phyloP scores from a whole-genome alignment of 306 rosid species.

The Dicorynia guianensis region DNA sequence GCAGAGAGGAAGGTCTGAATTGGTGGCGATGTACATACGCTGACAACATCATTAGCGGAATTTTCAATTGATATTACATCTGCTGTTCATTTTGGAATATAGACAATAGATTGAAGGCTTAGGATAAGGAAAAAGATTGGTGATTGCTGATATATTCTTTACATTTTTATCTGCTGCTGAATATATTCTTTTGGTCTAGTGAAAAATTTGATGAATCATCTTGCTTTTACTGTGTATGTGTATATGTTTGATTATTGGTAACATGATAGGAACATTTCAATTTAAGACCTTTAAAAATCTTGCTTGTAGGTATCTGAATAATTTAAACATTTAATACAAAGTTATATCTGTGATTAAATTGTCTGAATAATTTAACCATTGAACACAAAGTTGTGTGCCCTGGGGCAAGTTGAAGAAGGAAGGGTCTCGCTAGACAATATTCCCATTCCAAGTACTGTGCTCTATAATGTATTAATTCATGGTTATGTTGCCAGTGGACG shows the following conservation, averaged over 20 bases:
- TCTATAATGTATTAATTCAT: constrained; percentile 74
- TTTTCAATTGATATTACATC: background rate
- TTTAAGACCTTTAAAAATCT: constrained; percentile 17
- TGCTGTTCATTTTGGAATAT: background rate
- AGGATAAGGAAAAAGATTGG: too few species aligned
- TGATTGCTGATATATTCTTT: background rate
- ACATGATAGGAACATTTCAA: constrained; percentile 26
- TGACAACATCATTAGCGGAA: background rate
- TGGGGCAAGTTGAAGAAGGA: constrained; percentile 80
- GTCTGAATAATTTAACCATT: too few species aligned
- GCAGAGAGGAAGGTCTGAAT: too few species aligned
- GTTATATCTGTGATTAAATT: constrained; percentile 33
- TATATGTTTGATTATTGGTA: constrained; percentile 31
- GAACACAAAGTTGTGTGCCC: constrained; percentile 67
- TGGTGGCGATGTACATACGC: constrained; percentile 32
- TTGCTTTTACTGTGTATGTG: background rate
- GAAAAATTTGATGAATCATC: constrained; percentile 2
- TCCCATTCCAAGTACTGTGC: constrained; percentile 65
- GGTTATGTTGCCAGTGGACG: constrained; percentile 77
- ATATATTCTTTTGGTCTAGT: background rate
- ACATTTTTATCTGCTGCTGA: background rate
- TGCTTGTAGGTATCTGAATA: constrained; percentile 22
- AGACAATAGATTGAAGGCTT: background rate
- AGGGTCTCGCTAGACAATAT: constrained; percentile 64
- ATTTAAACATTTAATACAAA: constrained; percentile 24